Base-by-base conservation (phyloP, 1,284 basidiomycete genomes). In the Papiliotrema flavescens region DNA sequence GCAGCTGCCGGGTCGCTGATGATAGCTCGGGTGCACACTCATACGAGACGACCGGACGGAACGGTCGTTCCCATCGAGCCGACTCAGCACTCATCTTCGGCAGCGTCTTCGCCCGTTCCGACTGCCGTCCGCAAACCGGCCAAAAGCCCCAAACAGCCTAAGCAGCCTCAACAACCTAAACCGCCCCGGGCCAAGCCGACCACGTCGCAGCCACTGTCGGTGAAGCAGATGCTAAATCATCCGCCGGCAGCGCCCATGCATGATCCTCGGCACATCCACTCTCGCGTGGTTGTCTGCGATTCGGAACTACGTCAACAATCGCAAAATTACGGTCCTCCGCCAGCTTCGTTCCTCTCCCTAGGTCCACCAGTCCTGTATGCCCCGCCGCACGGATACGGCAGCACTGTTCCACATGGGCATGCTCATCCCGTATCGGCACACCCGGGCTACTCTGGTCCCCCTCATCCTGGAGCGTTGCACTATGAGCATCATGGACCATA, bases 221-320 rank as follows among this genome's bases (percentile, higher is more conserved):
- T 64, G 13, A 37, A 64, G 13, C 57, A 64, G 28, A 49, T 65
- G 51, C 53, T 63, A 13, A 61, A 62, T 44, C 59, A 56, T 23
- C 17, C 20, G 28, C 37, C 47, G 24, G 26, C 53, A 11, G n/a
- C 32, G 23, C 8, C 34, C 3, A 39, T 34, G 9, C 5, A 41
- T 17, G 47, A 53, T 28, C 3, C 37, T 8, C 49, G 39, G 13
- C 40, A 57, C 0, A 52, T 57, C 17, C 58, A 58, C 32, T 55
- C 61, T 2, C 42, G 57, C 26, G 57, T 59, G 13, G 49, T 59
- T 5, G 35, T 62, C 6, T 53, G 51, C 41, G 56, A 57, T 46
- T 54, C 52, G 32, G 34, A 37, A 3, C 17, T 32, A 9, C 14
- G 8, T 13, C n/a, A n/a, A 19, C 28, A 14, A 51, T 8, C 34